These are phyloP conservation scores for Lathyrus oleraceus DNA, from an alignment of 306 rosid genomes.

Conservation along the genomic window DNA sequence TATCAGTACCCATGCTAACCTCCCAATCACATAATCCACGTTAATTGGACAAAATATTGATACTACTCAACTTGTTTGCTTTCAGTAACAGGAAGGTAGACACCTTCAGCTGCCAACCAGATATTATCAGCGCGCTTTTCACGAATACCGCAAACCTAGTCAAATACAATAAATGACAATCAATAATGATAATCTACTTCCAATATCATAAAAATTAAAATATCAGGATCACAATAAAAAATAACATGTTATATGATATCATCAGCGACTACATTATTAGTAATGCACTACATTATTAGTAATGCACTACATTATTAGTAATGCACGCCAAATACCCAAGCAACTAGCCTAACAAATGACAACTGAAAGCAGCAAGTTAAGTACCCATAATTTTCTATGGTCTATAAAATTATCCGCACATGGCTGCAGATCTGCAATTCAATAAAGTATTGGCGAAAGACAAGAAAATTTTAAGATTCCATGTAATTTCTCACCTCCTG, in stretches of 20 bases:
- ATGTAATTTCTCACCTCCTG: conserved; percentile 78
- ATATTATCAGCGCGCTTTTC: conserved; percentile 90
- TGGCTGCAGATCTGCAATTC: not conserved
- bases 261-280: not conserved
- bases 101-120: conserved; percentile 98
- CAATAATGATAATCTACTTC: conserved; percentile 2
- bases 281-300: not conserved
- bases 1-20: conserved; percentile 35
- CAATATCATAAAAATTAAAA: not conserved
- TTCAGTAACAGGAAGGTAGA: conserved; percentile 76
- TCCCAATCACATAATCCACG: conserved; percentile 38
- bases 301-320: not conserved
- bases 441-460: not conserved
- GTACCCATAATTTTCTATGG: conserved; percentile 1
- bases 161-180: conserved; percentile 15
- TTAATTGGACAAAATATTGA: conserved; percentile 28
- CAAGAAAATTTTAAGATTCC: conserved; percentile 2
- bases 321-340: conserved; percentile 17
- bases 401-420: not conserved
- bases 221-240: not conserved
- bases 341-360: conserved; percentile 8
- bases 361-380: conserved; percentile 17
- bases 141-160: conserved; percentile 80
- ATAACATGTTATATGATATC: not conserved
- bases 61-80: conserved; percentile 54